A percentile compares a stretch with the other conserved stretches of the same genome.
Conservation (phyloP, 768 basidiomycete genomes). For the Boletus subparvulus region DNA sequence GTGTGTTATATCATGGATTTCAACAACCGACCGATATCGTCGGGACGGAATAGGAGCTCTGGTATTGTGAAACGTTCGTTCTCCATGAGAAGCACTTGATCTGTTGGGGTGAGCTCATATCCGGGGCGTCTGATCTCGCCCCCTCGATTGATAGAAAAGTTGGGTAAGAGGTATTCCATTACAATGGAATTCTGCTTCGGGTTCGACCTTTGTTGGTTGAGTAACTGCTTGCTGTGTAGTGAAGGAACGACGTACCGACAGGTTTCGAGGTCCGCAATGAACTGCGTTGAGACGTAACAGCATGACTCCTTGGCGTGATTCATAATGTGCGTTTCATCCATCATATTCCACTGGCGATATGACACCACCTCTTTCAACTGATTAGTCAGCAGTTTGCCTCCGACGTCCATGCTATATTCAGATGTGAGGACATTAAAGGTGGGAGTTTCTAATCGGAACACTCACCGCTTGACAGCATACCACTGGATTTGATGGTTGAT, state of each 20-base stretch:
- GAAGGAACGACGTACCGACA: slow-evolving; percentile 62
- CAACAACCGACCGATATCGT: slow-evolving; percentile 72
- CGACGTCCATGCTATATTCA: slow-evolving; percentile 83
- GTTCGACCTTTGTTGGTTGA: slow-evolving; percentile 42
- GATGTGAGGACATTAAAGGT: slow-evolving; percentile 12
- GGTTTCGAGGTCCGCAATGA: slow-evolving; percentile 68
- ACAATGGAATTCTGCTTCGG: slow-evolving; percentile 66
- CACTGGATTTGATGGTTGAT: slow-evolving; percentile 73
- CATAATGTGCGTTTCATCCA: slow-evolving; percentile 93
- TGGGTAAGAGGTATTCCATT: slow-evolving; percentile 89
- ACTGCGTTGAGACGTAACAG: slow-evolving; percentile 80
- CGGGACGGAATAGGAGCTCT: slow-evolving; percentile 88
- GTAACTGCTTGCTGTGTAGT: slow-evolving; percentile 14
- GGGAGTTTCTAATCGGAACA: slow-evolving; percentile 13
- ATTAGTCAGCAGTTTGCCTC: slow-evolving; percentile 94
- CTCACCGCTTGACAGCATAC: slow-evolving; percentile 78
- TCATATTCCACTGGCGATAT: slow-evolving; percentile 98
- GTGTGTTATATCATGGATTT: slow-evolving; percentile 9
- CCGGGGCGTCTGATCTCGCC: slow-evolving; percentile 56
- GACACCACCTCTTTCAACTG: slow-evolving; percentile 92
- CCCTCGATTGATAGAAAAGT: slow-evolving; percentile 67
- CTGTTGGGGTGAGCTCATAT: slow-evolving; percentile 53
- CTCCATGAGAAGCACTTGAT: slow-evolving; percentile 79
- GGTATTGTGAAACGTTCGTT: slow-evolving; percentile 92
- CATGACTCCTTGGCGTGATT: slow-evolving; percentile 90